These are phyloP conservation scores for Begonia peltatifolia DNA, from an alignment of 306 rosid species.

Conservation along the genomic window DNA sequence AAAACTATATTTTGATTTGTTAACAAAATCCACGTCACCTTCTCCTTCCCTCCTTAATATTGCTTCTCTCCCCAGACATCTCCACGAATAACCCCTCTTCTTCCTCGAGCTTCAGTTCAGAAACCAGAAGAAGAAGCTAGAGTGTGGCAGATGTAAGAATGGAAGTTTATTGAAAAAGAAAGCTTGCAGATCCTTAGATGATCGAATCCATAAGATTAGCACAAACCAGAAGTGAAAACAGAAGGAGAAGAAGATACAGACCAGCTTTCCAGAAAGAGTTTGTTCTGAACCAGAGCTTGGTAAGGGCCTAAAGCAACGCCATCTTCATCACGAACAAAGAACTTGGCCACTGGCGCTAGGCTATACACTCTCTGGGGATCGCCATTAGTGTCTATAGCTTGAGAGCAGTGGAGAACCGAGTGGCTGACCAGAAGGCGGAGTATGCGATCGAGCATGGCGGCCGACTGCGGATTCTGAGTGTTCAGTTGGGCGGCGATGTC, in stretches of 20 bases:
- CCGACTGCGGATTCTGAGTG: conserved; percentile 22
- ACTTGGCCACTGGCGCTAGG: conserved; percentile 21
- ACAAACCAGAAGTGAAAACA: neutral
- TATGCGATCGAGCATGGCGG: conserved; percentile 37
- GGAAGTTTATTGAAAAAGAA: neutral
- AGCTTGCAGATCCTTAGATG: neutral
- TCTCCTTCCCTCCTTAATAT: too few species aligned
- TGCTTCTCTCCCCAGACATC: too few species aligned
- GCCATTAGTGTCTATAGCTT: neutral
- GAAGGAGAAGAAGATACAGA: neutral
- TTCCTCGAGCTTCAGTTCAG: too few species aligned
- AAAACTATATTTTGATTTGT: too few species aligned
- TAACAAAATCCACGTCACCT: too few species aligned
- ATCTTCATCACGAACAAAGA: conserved; percentile 19
- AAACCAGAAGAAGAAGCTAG: too few species aligned
- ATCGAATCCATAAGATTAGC: neutral
- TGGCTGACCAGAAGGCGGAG: conserved; percentile 31
- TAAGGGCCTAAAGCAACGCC: conserved; percentile 30
- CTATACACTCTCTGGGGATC: conserved; percentile 17
- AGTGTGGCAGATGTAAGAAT: neutral
- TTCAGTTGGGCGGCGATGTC: conserved; percentile 22
- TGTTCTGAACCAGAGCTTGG: conserved; percentile 13
- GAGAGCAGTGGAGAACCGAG: conserved; percentile 24
- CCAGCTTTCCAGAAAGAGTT: conserved; percentile 28
- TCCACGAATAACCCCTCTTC: too few species aligned